A percentile compares a stretch with the other conserved stretches of the same genome.
Evolutionary conservation across 2,329 filamentous ascomycete genomes (phyloP).

Genomic region (Botrytis deweyae): DNA sequence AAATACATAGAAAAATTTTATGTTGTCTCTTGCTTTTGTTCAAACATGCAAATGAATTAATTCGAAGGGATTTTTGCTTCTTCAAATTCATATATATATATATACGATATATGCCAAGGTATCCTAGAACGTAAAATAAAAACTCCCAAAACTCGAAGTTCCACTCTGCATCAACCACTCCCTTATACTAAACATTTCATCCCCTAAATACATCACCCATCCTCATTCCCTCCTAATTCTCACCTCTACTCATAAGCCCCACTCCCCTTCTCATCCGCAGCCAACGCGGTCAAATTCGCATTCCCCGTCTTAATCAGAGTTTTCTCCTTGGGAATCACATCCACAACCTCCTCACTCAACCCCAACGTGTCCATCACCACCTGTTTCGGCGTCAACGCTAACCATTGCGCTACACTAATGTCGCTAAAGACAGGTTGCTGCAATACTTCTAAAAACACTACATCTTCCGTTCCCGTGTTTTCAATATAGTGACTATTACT

Average conservation of each 20-base stretch:
- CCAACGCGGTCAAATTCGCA: slow-evolving; percentile 31
- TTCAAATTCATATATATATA: background rate
- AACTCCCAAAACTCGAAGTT: background rate
- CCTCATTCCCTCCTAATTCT: no score
- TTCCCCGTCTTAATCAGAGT: slow-evolving; percentile 46
- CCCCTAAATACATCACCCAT: background rate
- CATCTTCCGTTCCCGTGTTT: slow-evolving; percentile 57
- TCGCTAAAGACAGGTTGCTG: slow-evolving; percentile 47
- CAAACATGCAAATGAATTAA: background rate
- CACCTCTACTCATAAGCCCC: slow-evolving; percentile 26
- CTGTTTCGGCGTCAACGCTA: slow-evolving; percentile 45
- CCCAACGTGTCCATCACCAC: slow-evolving; percentile 36
- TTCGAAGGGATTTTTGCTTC: background rate
- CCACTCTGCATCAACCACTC: background rate
- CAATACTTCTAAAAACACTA: slow-evolving; percentile 60
- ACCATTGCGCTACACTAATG: slow-evolving; percentile 57
- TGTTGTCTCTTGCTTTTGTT: background rate
- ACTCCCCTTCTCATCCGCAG: slow-evolving; percentile 27
- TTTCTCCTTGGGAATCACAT: slow-evolving; percentile 44
- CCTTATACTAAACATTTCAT: background rate
- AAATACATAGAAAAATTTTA: background rate
- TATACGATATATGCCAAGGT: background rate
- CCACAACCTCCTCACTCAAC: slow-evolving; percentile 42
- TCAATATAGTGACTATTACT: slow-evolving; percentile 59
- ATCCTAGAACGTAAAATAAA: background rate